Evolutionary conservation across 768 basidiomycete species (phyloP).

Genomic region (Tricholoma terreum): DNA sequence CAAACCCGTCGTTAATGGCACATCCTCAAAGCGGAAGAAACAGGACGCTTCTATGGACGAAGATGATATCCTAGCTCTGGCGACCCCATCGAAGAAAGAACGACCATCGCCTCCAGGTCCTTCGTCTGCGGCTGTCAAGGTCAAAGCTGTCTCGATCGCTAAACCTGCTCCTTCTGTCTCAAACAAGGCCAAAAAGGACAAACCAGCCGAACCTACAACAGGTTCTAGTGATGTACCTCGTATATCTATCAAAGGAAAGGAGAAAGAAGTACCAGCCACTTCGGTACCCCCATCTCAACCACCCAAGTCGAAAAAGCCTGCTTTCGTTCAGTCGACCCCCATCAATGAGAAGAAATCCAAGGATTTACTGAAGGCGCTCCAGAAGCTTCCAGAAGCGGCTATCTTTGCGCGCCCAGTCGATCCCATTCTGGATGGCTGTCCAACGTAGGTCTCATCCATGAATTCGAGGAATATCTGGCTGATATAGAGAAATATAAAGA

Average conservation of each 20-base stretch:
- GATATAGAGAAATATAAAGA: constrained; percentile 36
- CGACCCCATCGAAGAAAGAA: constrained; percentile 61
- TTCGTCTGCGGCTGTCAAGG: constrained; percentile 18
- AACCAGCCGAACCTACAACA: constrained; percentile 23
- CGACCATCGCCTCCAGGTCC: constrained; percentile 42
- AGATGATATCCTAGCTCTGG: constrained; percentile 62
- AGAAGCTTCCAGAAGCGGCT: constrained; percentile 59
- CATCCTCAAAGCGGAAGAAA: constrained; percentile 60
- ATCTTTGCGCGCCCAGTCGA: constrained; percentile 86
- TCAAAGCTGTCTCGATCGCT: constrained; percentile 25
- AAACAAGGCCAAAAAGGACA: constrained; percentile 43
- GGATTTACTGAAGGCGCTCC: constrained; percentile 59
- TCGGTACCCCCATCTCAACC: constrained; percentile 30
- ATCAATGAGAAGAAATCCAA: constrained; percentile 84
- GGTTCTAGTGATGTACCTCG: constrained; percentile 31
- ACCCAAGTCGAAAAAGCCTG: constrained; percentile 37
- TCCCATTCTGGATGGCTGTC: constrained; percentile 78
- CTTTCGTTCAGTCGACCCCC: constrained; percentile 39
- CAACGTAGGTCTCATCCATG: constrained; percentile 70
- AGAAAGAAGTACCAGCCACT: constrained; percentile 47
- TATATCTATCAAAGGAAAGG: constrained; percentile 68
- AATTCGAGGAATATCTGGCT: constrained; percentile 4
- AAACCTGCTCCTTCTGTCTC: constrained; percentile 18
- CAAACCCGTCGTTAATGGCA: constrained; percentile 34
- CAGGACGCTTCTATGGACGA: constrained; percentile 37